Base-by-base conservation (phyloP, 352 stramenopile genomes). In the Phytophthora hybrid region DNA sequence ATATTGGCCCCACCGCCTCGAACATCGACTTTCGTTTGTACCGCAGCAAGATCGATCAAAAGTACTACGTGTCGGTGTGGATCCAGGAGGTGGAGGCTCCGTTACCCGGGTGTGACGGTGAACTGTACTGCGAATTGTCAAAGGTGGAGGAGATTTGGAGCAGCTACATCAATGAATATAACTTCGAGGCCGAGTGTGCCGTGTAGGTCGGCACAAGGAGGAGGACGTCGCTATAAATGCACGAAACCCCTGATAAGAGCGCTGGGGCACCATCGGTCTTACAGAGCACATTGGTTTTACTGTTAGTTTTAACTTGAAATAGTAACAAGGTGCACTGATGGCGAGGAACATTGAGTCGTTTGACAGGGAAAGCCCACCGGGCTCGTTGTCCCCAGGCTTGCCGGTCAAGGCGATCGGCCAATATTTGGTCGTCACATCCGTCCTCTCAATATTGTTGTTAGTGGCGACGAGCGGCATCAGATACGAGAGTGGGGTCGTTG, bases 1-100 rank as follows among this genome's bases (percentile, higher is more conserved):
- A 63, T n/a, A 57, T 87, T 9, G 82, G 82, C 26, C 87, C 88
- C 9, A 92, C 92, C 18, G 85, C 76, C 5, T 83, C 84, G 13
- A 95, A 94, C 73, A 74, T 95, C 49, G 85, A 89, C 62, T 93
- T 95, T 63, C 83, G 84, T 4, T 49, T 95, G 54, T 92, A 82
- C 54, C 67, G 73, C 41, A 63, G 69, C 63, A 81, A 83, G 46
- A 60, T 47, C 23, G 65, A 88, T 61, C 62, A 77, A 26, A 73
- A 77, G 54, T 82, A 83, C 72, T 88, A 86, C 39, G 80, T 88
- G 32, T 83, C 83, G 34, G 74, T 88, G 61, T 75, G 83, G 60
- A 82, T 88, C 54, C 82, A 89, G 46, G 80, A 89, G 31, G 63
- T 81, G 18, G 65, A 72, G 21, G 79, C 61, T 29, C 81, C 56